These are phyloP conservation scores for Neodidymelliopsis sp. DNA, from an alignment of 2,329 filamentous ascomycete species.

Conservation along the genomic window DNA sequence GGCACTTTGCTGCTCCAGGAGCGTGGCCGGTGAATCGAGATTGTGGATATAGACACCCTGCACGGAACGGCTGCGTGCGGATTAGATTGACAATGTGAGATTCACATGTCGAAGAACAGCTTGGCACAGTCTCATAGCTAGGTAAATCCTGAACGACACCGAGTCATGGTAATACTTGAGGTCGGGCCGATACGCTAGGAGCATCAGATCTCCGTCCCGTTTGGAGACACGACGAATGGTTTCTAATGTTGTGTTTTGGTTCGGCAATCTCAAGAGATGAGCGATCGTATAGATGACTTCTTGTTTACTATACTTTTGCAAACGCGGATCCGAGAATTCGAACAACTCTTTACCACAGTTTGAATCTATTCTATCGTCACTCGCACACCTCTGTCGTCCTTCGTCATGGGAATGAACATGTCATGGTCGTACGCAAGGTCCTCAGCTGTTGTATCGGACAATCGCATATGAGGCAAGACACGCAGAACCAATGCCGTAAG, in stretches of 20 bases:
- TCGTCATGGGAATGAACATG: conserved; percentile 39
- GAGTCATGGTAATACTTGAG: conserved; percentile 2
- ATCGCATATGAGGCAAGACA: conserved; percentile 33
- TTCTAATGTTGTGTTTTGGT: background rate
- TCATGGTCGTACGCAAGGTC: conserved; percentile 36
- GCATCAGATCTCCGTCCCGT: background rate
- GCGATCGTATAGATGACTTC: too few relatives aligned
- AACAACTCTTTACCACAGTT: too few relatives aligned
- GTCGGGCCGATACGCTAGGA: background rate
- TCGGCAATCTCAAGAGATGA: too few relatives aligned
- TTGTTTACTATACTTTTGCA: background rate
- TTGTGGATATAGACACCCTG: conserved; percentile 4
- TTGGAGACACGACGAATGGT: background rate
- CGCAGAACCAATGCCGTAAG: conserved; percentile 31
- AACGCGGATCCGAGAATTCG: background rate
- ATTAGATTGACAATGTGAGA: background rate
- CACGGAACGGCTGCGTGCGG: background rate
- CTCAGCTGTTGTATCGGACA: conserved; percentile 30
- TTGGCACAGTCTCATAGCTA: background rate
- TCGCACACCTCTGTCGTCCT: conserved; percentile 31
- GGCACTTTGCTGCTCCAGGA: conserved; percentile 5
- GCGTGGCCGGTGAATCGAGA: conserved; percentile 2
- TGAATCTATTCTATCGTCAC: conserved; percentile 25
- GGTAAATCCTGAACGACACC: background rate
- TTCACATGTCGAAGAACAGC: background rate